Conservation (phyloP, 306 rosid genomes). For the Acacia melanoxylon region DNA sequence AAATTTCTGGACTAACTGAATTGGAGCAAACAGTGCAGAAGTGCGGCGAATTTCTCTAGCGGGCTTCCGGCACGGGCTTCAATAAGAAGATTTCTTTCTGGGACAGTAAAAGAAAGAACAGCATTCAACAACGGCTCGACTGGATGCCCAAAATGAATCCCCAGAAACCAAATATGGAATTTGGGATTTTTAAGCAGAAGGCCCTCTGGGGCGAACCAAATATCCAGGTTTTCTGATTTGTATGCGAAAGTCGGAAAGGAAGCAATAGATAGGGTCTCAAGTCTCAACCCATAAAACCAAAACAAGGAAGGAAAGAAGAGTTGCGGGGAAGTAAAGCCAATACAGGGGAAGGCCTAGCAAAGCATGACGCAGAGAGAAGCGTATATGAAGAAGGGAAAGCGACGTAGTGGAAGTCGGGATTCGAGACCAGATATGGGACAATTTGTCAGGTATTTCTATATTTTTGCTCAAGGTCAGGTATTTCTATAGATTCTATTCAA, state of each 20-base stretch:
- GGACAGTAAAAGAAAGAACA: not conserved
- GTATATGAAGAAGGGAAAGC: not conserved
- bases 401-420: not conserved
- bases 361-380: not conserved
- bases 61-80: not conserved
- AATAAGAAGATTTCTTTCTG: not conserved
- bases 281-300: not conserved
- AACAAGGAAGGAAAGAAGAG: not conserved
- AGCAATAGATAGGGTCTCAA: not conserved
- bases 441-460: too few relatives aligned
- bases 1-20: conserved; percentile 7
- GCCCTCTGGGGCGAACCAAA: not conserved
- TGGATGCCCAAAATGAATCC: conserved; percentile 22
- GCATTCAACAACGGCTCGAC: conserved; percentile 9
- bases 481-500: too few relatives aligned
- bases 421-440: not conserved
- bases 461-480: too few relatives aligned
- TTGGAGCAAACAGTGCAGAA: not conserved
- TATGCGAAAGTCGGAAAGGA: not conserved
- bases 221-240: not conserved
- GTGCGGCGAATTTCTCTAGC: conserved; percentile 5
- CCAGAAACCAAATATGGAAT: conserved; percentile 8
- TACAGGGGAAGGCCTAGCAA: not conserved
- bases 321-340: not conserved
- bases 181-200: not conserved